Evolutionary conservation across 2,329 filamentous ascomycete genomes (phyloP).

Genomic region (Stemphylium beticola): DNA sequence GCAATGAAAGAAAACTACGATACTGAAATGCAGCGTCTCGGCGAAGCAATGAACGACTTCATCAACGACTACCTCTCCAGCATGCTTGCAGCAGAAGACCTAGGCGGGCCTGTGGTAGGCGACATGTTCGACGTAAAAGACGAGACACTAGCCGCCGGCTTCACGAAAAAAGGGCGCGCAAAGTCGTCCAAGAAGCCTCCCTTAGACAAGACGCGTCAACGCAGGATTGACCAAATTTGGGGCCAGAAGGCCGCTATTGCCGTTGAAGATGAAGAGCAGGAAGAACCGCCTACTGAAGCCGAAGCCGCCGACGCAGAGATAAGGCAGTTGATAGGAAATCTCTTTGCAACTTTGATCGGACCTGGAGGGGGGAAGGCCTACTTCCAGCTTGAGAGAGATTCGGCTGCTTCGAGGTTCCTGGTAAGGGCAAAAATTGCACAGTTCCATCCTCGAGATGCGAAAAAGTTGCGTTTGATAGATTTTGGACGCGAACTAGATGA

Average conservation of each 20-base stretch:
- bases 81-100: conserved; percentile 82
- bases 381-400: conserved; percentile 56
- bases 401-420: conserved; percentile 60
- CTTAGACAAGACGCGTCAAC: conserved; percentile 50
- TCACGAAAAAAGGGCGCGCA: conserved; percentile 58
- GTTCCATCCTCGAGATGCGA: conserved; percentile 62
- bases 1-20: conserved; percentile 67
- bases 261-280: conserved; percentile 29
- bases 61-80: conserved; percentile 72
- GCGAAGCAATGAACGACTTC: conserved; percentile 71
- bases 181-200: conserved; percentile 49
- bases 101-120: conserved; percentile 82
- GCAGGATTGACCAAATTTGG: conserved; percentile 60
- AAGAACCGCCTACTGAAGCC: conserved; percentile 50
- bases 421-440: conserved; percentile 63
- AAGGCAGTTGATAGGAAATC: conserved; percentile 53
- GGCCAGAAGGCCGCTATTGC: conserved; percentile 38
- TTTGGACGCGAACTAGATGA: conserved; percentile 55
- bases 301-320: conserved; percentile 58
- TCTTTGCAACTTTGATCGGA: conserved; percentile 52
- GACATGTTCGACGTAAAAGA: conserved; percentile 71
- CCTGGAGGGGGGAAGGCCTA: conserved; percentile 53
- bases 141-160: conserved; percentile 59
- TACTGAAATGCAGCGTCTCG: conserved; percentile 64
- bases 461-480: conserved; percentile 59